Evolutionary conservation across 2,329 filamentous ascomycete species (phyloP).

Genomic region (Sarocladium brachiariae): DNA sequence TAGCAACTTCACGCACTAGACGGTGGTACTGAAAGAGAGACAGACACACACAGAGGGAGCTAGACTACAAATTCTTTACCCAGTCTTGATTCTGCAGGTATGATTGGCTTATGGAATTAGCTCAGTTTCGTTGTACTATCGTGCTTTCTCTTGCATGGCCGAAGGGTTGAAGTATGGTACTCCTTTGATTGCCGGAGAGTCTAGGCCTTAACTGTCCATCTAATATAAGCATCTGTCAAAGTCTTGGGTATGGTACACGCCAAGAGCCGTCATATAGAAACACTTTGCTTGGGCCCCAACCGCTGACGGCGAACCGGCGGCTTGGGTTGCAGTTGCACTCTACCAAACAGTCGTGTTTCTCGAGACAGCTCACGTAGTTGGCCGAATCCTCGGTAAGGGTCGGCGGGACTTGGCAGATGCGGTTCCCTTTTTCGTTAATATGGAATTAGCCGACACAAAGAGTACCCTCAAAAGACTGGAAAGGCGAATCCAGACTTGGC

Average conservation of each 20-base stretch:
- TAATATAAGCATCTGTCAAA: not conserved
- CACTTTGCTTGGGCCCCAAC: too few relatives aligned
- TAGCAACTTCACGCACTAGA: too few relatives aligned
- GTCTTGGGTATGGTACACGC: not conserved
- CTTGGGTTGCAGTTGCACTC: slow-evolving; percentile 2
- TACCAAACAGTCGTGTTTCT: not conserved
- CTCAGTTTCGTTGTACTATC: not conserved
- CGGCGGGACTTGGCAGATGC: slow-evolving; percentile 6
- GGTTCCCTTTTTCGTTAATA: slow-evolving; percentile 3
- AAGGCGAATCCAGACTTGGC: too few relatives aligned
- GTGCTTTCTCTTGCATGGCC: not conserved
- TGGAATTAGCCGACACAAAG: not conserved
- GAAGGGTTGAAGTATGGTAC: not conserved
- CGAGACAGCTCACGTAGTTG: not conserved
- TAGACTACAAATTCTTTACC: too few relatives aligned
- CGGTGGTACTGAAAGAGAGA: too few relatives aligned
- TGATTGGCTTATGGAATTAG: not conserved
- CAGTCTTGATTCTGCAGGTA: too few relatives aligned
- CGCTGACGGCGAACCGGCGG: too few relatives aligned
- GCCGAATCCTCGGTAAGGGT: not conserved
- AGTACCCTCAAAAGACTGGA: too few relatives aligned
- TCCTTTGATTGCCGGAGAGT: not conserved
- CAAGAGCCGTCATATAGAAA: too few relatives aligned
- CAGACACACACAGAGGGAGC: too few relatives aligned
- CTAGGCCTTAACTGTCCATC: not conserved